Evolutionary conservation across 768 basidiomycete species (phyloP).

Genomic region (Tylopilus sp.): DNA sequence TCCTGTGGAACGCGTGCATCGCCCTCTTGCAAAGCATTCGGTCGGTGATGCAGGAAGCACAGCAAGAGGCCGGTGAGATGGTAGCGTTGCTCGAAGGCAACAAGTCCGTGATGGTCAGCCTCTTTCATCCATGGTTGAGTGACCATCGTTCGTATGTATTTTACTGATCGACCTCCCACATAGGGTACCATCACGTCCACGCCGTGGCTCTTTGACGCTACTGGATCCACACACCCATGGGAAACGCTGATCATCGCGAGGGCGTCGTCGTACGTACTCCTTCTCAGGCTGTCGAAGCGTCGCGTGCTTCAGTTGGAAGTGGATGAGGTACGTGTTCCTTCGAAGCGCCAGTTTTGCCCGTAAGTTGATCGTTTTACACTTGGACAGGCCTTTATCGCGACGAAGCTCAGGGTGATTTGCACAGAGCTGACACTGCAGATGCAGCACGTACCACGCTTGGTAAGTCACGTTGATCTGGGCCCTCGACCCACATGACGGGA

Average conservation of each 20-base stretch:
- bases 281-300: conserved; percentile 15
- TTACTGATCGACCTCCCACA: neutral
- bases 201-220: neutral
- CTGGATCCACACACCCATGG: neutral
- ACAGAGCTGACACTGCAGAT: conserved; percentile 10
- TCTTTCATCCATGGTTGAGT: neutral
- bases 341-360: neutral
- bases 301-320: conserved; percentile 24
- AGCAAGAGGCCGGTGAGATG: conserved; percentile 15
- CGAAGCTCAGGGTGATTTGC: conserved; percentile 21
- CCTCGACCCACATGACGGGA: neutral
- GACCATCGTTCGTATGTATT: neutral
- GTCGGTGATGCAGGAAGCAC: conserved; percentile 11
- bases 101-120: conserved; percentile 9
- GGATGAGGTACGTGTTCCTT: conserved; percentile 26
- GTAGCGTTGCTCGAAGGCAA: conserved; percentile 12
- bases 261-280: conserved; percentile 18
- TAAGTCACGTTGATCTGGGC: neutral
- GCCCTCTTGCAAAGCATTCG: conserved; percentile 12
- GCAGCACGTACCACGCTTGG: conserved; percentile 16
- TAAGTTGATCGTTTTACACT: neutral
- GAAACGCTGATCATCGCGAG: conserved; percentile 21
- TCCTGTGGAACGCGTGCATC: conserved; percentile 12
- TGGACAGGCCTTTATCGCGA: conserved; percentile 11
- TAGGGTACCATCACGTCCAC: conserved; percentile 9